phyloP scores from a whole-genome alignment of 805 yeast genomes.

The Ogataea saltuana region DNA sequence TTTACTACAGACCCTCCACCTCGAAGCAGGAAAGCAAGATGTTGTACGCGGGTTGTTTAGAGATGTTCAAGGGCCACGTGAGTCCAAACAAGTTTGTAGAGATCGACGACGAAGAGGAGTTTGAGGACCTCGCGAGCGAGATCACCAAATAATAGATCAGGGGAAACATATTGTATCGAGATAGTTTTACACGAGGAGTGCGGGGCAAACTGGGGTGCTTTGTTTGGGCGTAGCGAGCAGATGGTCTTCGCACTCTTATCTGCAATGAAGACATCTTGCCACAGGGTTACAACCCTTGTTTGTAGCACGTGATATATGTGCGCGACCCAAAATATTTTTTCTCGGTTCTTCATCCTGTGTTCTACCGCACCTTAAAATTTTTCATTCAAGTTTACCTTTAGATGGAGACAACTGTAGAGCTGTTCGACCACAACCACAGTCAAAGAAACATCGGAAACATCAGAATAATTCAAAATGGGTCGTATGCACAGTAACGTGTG shows the following conservation, averaged over 20 bases:
- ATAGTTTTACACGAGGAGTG: too few relatives aligned
- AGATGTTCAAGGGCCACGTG: constrained; percentile 73
- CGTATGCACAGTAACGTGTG: constrained; percentile 99
- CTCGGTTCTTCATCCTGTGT: neutral
- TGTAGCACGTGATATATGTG: constrained; percentile 12
- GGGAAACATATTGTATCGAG: too few relatives aligned
- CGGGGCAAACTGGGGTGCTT: too few relatives aligned
- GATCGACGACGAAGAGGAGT: constrained; percentile 67
- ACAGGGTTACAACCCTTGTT: constrained; percentile 5
- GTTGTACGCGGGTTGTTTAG: constrained; percentile 91
- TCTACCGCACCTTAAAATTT: neutral
- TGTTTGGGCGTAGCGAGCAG: too few relatives aligned
- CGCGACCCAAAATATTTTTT: neutral
- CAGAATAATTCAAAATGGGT: constrained; percentile 78
- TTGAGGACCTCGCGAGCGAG: constrained; percentile 53
- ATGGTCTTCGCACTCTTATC: too few relatives aligned
- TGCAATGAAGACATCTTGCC: neutral
- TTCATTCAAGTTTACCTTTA: too few relatives aligned
- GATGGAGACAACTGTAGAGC: too few relatives aligned
- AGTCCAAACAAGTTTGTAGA: constrained; percentile 68
- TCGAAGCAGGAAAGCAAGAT: constrained; percentile 79
- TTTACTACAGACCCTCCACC: constrained; percentile 90
- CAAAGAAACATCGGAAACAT: constrained; percentile 1
- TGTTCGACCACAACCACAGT: constrained; percentile 1
- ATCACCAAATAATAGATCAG: constrained; percentile 24